Evolutionary conservation across 495 filamentous ascomycete genomes (phyloP).

Genomic region (Talaromyces trachyspermus): DNA sequence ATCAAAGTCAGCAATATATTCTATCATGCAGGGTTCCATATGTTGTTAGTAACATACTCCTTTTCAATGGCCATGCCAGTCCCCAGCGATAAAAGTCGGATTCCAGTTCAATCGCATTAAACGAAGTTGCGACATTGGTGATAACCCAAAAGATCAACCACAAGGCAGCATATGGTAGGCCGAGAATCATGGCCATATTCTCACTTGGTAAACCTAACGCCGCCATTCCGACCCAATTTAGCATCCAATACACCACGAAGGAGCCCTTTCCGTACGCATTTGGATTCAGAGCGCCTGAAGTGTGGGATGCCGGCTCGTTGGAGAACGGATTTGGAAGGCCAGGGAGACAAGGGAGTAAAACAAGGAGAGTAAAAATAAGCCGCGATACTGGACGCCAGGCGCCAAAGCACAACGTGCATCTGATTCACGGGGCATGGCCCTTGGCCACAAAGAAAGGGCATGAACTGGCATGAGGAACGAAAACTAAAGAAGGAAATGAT

Average conservation of each 20-base stretch:
- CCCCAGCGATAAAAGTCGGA: slow-evolving; percentile 60
- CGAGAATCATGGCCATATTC: slow-evolving; percentile 65
- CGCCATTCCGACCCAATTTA: slow-evolving; percentile 65
- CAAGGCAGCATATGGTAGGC: slow-evolving; percentile 58
- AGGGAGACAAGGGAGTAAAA: slow-evolving; percentile 60
- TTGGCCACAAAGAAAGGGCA: slow-evolving; percentile 43
- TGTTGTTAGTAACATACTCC: slow-evolving; percentile 40
- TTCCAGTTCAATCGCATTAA: slow-evolving; percentile 55
- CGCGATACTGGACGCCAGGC: slow-evolving; percentile 48
- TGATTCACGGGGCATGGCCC: slow-evolving; percentile 55
- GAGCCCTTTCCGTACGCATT: slow-evolving; percentile 55
- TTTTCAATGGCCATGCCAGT: slow-evolving; percentile 66
- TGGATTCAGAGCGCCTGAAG: slow-evolving; percentile 34
- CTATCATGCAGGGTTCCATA: no score
- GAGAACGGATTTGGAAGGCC: slow-evolving; percentile 58
- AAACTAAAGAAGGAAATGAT: slow-evolving; percentile 67
- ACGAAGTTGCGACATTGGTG: slow-evolving; percentile 57
- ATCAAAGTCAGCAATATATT: background rate
- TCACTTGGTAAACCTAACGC: slow-evolving; percentile 62
- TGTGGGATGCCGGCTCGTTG: slow-evolving; percentile 35
- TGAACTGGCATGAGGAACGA: slow-evolving; percentile 64
- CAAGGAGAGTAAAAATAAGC: slow-evolving; percentile 63
- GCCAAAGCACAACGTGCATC: slow-evolving; percentile 54
- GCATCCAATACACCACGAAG: slow-evolving; percentile 68
- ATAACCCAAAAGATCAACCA: slow-evolving; percentile 77